phyloP scores from a whole-genome alignment of 78 protist species.

The Dictyostelium intermedium region DNA sequence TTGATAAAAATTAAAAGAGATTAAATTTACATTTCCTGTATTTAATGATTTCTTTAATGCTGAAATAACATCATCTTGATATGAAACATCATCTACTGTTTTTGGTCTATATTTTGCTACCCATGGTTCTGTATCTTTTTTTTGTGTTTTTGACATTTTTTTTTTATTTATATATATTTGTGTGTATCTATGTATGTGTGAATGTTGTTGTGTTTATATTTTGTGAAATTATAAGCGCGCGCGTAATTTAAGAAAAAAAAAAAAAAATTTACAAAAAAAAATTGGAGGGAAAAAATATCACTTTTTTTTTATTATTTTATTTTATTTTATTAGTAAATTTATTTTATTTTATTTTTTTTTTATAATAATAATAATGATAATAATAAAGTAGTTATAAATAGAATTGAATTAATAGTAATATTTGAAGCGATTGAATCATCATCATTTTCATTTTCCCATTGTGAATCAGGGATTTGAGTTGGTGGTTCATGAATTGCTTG shows the following conservation, averaged over 20 bases:
- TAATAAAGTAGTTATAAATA: neutral
- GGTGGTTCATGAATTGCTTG: constrained; percentile 63
- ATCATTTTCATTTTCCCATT: neutral
- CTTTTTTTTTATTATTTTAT: too few species aligned
- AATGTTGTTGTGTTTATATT: too few species aligned
- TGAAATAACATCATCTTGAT: constrained; percentile 94
- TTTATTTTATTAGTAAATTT: neutral
- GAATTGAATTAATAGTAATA: neutral
- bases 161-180: neutral
- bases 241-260: neutral
- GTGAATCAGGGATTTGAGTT: neutral
- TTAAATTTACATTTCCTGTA: constrained; percentile 54
- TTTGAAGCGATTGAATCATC: neutral
- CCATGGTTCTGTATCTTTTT: constrained; percentile 58
- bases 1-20: neutral
- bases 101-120: constrained; percentile 91
- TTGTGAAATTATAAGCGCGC: neutral
- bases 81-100: constrained; percentile 89
- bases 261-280: neutral
- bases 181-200: neutral
- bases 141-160: neutral
- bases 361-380: neutral
- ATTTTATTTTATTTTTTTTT: neutral
- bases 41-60: constrained; percentile 83
- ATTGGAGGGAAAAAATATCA: neutral